A percentile compares a stretch with the other conserved stretches of the same genome.
phyloP scores from a whole-genome alignment of 208 protist genomes.

The Acanthamoeba royreba region DNA sequence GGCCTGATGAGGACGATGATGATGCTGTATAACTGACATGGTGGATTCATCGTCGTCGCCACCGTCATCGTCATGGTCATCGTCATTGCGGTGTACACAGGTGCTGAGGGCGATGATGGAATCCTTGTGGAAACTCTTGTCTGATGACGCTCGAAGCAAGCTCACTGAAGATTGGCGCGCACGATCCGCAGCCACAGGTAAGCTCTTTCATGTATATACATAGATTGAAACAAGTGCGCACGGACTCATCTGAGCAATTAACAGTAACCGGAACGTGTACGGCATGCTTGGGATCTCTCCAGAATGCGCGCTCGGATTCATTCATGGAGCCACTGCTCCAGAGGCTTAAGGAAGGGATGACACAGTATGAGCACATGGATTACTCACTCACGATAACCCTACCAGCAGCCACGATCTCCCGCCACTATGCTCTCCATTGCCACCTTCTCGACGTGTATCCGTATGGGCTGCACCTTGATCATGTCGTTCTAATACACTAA shows the following conservation, averaged over 20 bases:
- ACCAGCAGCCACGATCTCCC: neutral
- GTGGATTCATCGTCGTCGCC: neutral
- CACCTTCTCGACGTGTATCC: neutral
- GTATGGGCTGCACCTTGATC: neutral
- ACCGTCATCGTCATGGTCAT: neutral
- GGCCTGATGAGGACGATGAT: neutral
- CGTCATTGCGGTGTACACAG: neutral
- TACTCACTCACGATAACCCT: neutral
- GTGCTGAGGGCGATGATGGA: neutral
- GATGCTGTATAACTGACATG: neutral
- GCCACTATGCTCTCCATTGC: neutral
- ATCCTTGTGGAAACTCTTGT: neutral
- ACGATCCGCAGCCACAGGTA: too few relatives aligned
- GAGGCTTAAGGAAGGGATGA: neutral
- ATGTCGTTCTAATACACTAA: neutral
- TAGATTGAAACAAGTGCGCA: too few relatives aligned
- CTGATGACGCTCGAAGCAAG: too few relatives aligned
- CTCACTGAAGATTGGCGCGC: too few relatives aligned
- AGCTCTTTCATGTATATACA: too few relatives aligned
- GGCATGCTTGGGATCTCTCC: neutral
- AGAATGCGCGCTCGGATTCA: neutral
- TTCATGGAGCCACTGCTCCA: too few relatives aligned
- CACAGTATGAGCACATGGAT: neutral
- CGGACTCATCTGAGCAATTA: too few relatives aligned
- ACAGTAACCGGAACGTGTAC: neutral